phyloP scores from a whole-genome alignment of 2,329 filamentous ascomycete genomes.

The Colletotrichum sp. region DNA sequence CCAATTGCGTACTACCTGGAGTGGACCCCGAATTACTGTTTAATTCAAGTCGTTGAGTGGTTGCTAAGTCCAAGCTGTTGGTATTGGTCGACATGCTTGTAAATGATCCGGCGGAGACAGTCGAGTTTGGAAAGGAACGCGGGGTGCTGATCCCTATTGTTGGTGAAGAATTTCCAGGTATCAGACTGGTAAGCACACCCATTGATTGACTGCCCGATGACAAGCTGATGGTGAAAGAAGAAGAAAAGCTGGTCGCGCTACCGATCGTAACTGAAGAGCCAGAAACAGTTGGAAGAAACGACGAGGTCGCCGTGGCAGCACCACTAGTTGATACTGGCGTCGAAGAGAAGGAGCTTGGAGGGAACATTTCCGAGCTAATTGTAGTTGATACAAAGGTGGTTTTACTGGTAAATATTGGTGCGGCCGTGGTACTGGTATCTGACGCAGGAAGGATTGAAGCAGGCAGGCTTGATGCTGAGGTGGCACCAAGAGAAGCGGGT shows the following conservation, averaged over 20 bases:
- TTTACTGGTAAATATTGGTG: neutral
- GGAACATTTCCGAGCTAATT: neutral
- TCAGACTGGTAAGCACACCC: neutral
- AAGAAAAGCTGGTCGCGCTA: neutral
- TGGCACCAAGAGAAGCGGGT: neutral
- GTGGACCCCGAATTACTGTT: neutral
- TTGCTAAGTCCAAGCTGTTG: neutral
- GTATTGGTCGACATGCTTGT: neutral
- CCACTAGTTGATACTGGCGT: neutral
- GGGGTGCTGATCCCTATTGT: neutral
- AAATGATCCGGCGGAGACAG: neutral
- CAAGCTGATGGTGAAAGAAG: neutral
- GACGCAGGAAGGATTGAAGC: too few relatives aligned
- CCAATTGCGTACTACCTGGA: neutral
- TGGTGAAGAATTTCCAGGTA: neutral
- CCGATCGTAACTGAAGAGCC: neutral
- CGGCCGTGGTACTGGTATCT: too few relatives aligned
- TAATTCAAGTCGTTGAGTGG: neutral
- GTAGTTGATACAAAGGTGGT: neutral
- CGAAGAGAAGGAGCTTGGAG: neutral
- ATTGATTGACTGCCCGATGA: neutral
- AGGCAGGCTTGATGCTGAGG: neutral
- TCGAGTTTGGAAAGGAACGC: neutral
- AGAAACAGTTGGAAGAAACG: neutral
- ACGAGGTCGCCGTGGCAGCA: neutral